Evolutionary conservation across 306 rosid species (phyloP).

Genomic region (Amphicarpaea edgeworthii): DNA sequence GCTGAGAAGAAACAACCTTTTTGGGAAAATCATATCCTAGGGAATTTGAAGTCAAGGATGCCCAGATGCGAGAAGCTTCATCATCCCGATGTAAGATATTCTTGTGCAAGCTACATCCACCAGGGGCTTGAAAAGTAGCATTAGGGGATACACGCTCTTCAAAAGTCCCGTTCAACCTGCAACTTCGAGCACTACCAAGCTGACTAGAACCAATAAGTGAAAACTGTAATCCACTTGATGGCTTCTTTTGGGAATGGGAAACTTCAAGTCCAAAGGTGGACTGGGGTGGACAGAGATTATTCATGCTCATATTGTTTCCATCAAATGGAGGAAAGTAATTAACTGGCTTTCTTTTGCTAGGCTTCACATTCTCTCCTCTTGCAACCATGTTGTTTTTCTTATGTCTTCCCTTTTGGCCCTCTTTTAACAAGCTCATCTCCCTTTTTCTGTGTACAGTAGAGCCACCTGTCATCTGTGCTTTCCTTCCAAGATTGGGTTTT

Average conservation of each 20-base stretch:
- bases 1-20: constrained; percentile 68
- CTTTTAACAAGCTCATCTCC: constrained; percentile 53
- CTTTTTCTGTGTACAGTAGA: constrained; percentile 48
- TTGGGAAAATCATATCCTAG: constrained; percentile 56
- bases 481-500: constrained; percentile 57
- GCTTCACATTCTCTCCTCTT: constrained; percentile 57
- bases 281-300: constrained; percentile 59
- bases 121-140: constrained; percentile 56
- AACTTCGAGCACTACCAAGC: constrained; percentile 58
- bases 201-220: constrained; percentile 60
- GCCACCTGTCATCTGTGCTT: constrained; percentile 52
- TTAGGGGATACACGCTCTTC: constrained; percentile 60
- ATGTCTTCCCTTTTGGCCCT: constrained; percentile 60
- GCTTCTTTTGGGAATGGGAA: constrained; percentile 68
- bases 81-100: constrained; percentile 60
- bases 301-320: constrained; percentile 49
- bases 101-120: constrained; percentile 65
- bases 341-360: constrained; percentile 61
- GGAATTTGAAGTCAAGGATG: constrained; percentile 60
- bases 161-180: constrained; percentile 60
- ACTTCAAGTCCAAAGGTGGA: constrained; percentile 52
- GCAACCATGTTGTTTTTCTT: constrained; percentile 51
- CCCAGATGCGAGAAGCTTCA: constrained; percentile 74
- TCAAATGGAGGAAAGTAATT: constrained; percentile 57
- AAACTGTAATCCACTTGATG: constrained; percentile 62